Base-by-base conservation (phyloP, 2,329 filamentous ascomycete genomes). In the Colletotrichum tropicale region DNA sequence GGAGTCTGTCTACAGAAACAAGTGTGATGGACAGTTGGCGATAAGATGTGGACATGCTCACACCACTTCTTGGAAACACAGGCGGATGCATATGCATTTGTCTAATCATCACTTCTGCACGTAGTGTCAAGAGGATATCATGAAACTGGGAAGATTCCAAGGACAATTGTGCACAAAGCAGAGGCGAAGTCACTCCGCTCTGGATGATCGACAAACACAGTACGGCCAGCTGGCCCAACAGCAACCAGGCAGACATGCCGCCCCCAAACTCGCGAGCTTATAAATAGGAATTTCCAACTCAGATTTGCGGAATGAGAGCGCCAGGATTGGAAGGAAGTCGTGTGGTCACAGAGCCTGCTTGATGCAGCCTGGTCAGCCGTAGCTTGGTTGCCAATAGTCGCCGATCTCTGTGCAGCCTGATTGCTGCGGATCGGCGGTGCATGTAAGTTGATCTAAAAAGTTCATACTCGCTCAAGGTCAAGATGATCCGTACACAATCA, bases 31-130 rank as follows among this genome's bases (percentile, higher is more conserved):
- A 18, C 16, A 18, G 36, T 43, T 4, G 8, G 16, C 36, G 36
- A 43, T 18, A 43, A 43, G 0, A 9, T 18, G 10, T 43, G 16
- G 4, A 0, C 36, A 0, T 18, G 8, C 36, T 43, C 16, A 5
- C 16, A 18, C 16, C 16, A 18, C 3, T 43, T 48, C 5, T n/a
- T n/a, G 3, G 18, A n/a, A 12, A 12, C 18, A 12, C 38, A 3
- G 0, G 7, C 38, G 3, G 8, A 5, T 43, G 36, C 36, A 43
- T n/a, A 0, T 6, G 9, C 4, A n/a, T 48, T 48, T 48, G 9
- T 6, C 38, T 48, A 1, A n/a, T n/a, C 38, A 48, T n/a, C 5
- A n/a, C 0, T 12, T 48, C 18, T 12, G n/a, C n/a, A n/a, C n/a
- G n/a, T n/a, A n/a, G 9, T 43, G 38, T n/a, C 9, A 6, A 48